Percentiles rank a stretch among this genome's conserved stretches.
Evolutionary conservation across 306 rosid genomes (phyloP).

Genomic region (Quercus agrifolia): DNA sequence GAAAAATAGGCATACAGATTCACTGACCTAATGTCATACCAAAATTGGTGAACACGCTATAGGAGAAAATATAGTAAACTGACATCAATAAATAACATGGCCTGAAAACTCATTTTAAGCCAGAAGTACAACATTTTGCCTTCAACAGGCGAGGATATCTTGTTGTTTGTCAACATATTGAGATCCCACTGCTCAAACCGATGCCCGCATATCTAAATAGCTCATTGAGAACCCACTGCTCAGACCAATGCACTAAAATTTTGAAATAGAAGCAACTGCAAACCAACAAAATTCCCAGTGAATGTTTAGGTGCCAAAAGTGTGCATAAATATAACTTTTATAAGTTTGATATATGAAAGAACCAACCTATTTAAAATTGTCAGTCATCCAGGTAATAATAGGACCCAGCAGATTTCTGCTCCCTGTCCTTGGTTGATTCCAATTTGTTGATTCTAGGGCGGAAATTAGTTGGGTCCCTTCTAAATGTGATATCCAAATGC

Average conservation of each 20-base stretch:
- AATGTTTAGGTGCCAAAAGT: background rate
- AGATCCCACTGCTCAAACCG: slow-evolving; percentile 1
- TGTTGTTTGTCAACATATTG: slow-evolving; percentile 18
- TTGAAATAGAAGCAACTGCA: slow-evolving; percentile 35
- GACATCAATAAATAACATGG: slow-evolving; percentile 29
- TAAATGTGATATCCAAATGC: slow-evolving; percentile 94
- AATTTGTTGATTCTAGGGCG: slow-evolving; percentile 94
- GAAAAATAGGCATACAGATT: slow-evolving; percentile 22
- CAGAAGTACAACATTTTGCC: slow-evolving; percentile 16
- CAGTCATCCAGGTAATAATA: slow-evolving; percentile 93
- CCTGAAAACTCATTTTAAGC: slow-evolving; percentile 28
- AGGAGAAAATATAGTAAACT: slow-evolving; percentile 25
- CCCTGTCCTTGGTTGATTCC: slow-evolving; percentile 89
- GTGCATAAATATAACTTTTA: background rate
- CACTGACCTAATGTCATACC: slow-evolving; percentile 30
- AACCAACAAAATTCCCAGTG: background rate
- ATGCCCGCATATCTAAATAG: slow-evolving; percentile 19
- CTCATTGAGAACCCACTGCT: slow-evolving; percentile 16
- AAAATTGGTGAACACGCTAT: slow-evolving; percentile 46
- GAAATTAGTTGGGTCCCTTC: slow-evolving; percentile 91
- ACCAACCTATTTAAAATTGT: slow-evolving; percentile 29
- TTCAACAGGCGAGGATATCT: slow-evolving; percentile 12
- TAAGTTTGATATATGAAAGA: slow-evolving; percentile 3
- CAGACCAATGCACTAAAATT: slow-evolving; percentile 7
- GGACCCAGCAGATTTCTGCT: slow-evolving; percentile 87